These are phyloP conservation scores for Antonospora locustae DNA, from an alignment of 371 early-diverging fungal species.

Conservation along the genomic window DNA sequence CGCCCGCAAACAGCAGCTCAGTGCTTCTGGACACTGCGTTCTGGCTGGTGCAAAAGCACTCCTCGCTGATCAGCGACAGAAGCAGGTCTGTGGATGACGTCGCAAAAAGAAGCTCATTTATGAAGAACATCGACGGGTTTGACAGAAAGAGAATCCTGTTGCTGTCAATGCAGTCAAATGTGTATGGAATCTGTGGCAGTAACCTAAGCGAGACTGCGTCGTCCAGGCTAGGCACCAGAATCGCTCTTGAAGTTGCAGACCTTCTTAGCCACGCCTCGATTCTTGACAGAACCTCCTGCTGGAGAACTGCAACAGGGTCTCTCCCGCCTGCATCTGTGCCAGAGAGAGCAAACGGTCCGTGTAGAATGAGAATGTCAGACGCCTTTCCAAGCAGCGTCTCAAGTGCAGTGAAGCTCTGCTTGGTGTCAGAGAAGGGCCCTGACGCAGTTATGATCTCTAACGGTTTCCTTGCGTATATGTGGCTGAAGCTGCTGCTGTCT, in stretches of 20 bases:
- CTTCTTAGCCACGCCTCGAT: conserved; percentile 12
- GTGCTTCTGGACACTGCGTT: conserved; percentile 1
- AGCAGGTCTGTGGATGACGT: conserved; percentile 27
- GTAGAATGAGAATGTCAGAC: conserved; percentile 23
- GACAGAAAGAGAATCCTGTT: conserved; percentile 6
- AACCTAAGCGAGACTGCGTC: conserved; percentile 12
- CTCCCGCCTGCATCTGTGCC: neutral
- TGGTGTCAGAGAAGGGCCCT: conserved; percentile 15
- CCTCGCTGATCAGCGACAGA: conserved; percentile 18
- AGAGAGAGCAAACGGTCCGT: conserved; percentile 37
- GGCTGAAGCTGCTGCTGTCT: neutral
- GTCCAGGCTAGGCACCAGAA: conserved; percentile 35
- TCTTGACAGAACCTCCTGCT: neutral
- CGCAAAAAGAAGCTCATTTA: conserved; percentile 26
- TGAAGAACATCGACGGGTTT: conserved; percentile 32
- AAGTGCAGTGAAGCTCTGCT: neutral
- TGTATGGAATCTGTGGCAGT: conserved; percentile 23
- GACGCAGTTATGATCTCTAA: neutral
- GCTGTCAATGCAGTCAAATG: neutral
- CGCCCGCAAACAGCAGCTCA: conserved; percentile 24
- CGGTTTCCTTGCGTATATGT: neutral
- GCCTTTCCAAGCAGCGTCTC: conserved; percentile 9
- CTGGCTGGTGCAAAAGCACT: conserved; percentile 6
- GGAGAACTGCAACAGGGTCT: neutral
- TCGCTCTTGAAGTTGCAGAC: conserved; percentile 3